Conservation (phyloP, 805 yeast genomes). For the Cyberlindnera amylophila region DNA sequence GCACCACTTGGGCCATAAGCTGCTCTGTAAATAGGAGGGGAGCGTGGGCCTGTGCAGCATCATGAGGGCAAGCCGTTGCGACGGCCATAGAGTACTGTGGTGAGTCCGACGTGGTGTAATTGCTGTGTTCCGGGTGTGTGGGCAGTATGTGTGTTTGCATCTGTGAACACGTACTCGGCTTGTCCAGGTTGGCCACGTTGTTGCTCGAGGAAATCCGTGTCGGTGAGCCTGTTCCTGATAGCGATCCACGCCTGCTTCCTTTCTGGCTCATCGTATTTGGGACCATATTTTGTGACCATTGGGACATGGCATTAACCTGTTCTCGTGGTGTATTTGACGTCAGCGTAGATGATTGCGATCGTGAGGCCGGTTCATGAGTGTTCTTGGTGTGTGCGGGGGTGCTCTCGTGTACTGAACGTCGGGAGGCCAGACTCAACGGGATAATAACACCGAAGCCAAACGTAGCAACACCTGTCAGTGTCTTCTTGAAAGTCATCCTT, state of each 20-base stretch:
- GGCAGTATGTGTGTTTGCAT: not conserved
- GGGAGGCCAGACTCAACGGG: slow-evolving; percentile 7
- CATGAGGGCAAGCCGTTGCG: too few species aligned
- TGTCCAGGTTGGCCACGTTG: slow-evolving; percentile 6
- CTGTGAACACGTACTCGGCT: not conserved
- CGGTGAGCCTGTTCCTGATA: slow-evolving; percentile 7
- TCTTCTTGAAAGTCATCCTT: not conserved
- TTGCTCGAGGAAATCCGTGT: slow-evolving; percentile 14
- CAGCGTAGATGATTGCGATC: not conserved
- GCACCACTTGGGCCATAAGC: slow-evolving; percentile 15
- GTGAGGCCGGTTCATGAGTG: not conserved
- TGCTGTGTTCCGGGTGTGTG: not conserved
- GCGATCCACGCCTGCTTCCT: not conserved
- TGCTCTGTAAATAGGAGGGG: slow-evolving; percentile 8
- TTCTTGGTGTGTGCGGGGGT: not conserved
- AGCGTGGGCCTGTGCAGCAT: not conserved
- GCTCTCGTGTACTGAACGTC: slow-evolving; percentile 1
- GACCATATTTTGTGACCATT: not conserved
- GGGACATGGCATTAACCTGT: not conserved
- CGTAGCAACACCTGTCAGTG: slow-evolving; percentile 13
- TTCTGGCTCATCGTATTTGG: not conserved
- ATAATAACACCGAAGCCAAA: slow-evolving; percentile 14
- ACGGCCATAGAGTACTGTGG: too few species aligned
- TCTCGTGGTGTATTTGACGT: not conserved
- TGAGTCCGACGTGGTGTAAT: too few species aligned